Evolutionary conservation across 176 grass and related monocot genomes (phyloP), one percentile per base, ranked within the genome.

Genomic region (Saccharum spontaneum): DNA sequence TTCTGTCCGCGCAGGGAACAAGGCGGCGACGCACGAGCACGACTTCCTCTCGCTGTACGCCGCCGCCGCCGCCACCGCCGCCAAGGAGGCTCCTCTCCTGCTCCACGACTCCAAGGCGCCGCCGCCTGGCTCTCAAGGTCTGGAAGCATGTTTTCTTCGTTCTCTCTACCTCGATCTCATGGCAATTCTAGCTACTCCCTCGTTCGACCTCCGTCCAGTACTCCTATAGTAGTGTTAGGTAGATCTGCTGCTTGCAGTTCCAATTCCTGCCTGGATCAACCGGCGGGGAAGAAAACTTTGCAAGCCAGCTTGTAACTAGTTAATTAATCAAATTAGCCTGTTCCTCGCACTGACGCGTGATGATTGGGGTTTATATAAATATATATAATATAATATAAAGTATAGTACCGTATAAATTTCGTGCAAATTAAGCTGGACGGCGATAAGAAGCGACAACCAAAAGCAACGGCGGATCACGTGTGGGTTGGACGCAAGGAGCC

Each of bases 21-120:
- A 92, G 85, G 79, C 92, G 34, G 88, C 90, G 75, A 87, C 90
- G 70, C 90, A 87, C 69, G 90, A 94, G 73, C 94, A 94, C 80
- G 92, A 97, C 80, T 97, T 94, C 87, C 92, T 97, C 73, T 92
- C 94, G 71, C 85, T 92, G 41, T 90, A 94, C 89, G 24, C 87
- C 50, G 31, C 66, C 70, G 14, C 75, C 28, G 16, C 85, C 23
- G 31, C 33, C n/a, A n/a, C n/a, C n/a, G 60, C 67, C 1, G 55
- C 22, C 7, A 97, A 94, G 87, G 92, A 92, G 33, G 52, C 89
- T 16, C 67, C 91, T 34, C 76, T 93, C 72, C 88, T 85, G 67
- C 84, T 89, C 45, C 85, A 89, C 81, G 90, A 92, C 52, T 38
- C 85, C 77, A 82, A 90, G 77, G 69, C 85, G 63, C 11, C 62